Evolutionary conservation across 164 flowering plant genomes (phyloP).

Genomic region (Nelumbo lutea): DNA sequence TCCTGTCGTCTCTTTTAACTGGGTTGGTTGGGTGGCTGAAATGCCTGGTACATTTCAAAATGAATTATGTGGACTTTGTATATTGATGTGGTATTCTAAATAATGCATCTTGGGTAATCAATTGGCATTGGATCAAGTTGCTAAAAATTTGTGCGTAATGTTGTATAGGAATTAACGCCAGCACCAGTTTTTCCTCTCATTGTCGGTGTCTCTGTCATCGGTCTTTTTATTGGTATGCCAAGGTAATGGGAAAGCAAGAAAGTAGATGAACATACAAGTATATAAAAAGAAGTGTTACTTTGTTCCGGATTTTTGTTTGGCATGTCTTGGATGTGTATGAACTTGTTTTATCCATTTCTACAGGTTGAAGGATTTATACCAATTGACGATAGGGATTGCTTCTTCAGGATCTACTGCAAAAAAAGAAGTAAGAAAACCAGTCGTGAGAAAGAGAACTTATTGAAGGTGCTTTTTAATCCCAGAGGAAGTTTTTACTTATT

Average conservation of each 20-base stretch:
- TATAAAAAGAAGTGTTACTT: too few relatives aligned
- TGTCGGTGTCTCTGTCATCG: constrained; percentile 66
- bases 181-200: constrained; percentile 87
- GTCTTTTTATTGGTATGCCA: constrained; percentile 75
- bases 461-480: constrained; percentile 19
- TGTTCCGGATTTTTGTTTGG: too few relatives aligned
- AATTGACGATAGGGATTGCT: constrained; percentile 38
- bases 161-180: constrained; percentile 77
- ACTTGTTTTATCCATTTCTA: background rate
- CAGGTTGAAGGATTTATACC: constrained; percentile 78
- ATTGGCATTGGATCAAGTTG: background rate
- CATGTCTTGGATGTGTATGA: background rate
- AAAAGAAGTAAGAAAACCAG: constrained; percentile 54
- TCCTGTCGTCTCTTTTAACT: too few relatives aligned
- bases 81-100: too few relatives aligned
- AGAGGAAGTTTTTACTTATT: background rate
- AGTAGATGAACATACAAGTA: too few relatives aligned
- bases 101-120: too few relatives aligned
- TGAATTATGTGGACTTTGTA: too few relatives aligned
- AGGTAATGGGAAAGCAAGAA: constrained; percentile 36
- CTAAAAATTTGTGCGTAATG: constrained; percentile 6
- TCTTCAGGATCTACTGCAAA: constrained; percentile 45
- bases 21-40: too few relatives aligned
- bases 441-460: constrained; percentile 69
- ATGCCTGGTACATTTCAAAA: too few relatives aligned